Conservation (phyloP, 805 yeast species). For the Spathaspora hagerdaliae region DNA sequence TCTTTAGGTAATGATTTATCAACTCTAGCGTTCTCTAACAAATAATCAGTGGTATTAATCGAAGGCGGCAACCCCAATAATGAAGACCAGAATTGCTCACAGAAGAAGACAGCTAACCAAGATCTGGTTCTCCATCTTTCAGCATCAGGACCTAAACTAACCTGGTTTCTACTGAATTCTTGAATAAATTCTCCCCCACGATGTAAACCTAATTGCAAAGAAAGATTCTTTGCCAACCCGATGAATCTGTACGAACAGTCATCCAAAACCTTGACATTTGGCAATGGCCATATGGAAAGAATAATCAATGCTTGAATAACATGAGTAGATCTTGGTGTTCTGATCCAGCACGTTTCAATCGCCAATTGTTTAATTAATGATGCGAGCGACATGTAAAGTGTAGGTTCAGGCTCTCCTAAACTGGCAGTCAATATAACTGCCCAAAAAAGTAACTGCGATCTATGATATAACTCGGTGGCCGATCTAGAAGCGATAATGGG, state of each 20-base stretch:
- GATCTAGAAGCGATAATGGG: slow-evolving; percentile 72
- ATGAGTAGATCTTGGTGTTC: slow-evolving; percentile 91
- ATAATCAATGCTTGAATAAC: slow-evolving; percentile 86
- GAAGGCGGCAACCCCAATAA: slow-evolving; percentile 85
- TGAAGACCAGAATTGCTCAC: slow-evolving; percentile 90
- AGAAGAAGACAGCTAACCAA: slow-evolving; percentile 84
- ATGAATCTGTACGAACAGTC: slow-evolving; percentile 88
- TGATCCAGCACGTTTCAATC: slow-evolving; percentile 87
- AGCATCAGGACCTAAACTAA: slow-evolving; percentile 76
- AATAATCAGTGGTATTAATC: slow-evolving; percentile 70
- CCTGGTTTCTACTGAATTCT: slow-evolving; percentile 88
- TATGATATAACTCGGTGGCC: slow-evolving; percentile 75
- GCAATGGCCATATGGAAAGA: slow-evolving; percentile 88
- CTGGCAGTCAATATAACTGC: slow-evolving; percentile 84
- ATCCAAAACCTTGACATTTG: slow-evolving; percentile 87
- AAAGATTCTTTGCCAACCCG: slow-evolving; percentile 79
- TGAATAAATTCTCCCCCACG: slow-evolving; percentile 83
- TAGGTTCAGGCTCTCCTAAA: slow-evolving; percentile 82
- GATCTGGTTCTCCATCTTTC: slow-evolving; percentile 92
- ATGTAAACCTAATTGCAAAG: slow-evolving; percentile 84
- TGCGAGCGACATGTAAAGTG: slow-evolving; percentile 69
- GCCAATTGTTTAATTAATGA: slow-evolving; percentile 81
- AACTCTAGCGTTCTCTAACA: slow-evolving; percentile 72
- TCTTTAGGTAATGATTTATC: slow-evolving; percentile 63
- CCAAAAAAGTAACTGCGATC: slow-evolving; percentile 86